These are phyloP conservation scores for Trametes cubensis DNA, from an alignment of 768 basidiomycete genomes.

Conservation along the genomic window DNA sequence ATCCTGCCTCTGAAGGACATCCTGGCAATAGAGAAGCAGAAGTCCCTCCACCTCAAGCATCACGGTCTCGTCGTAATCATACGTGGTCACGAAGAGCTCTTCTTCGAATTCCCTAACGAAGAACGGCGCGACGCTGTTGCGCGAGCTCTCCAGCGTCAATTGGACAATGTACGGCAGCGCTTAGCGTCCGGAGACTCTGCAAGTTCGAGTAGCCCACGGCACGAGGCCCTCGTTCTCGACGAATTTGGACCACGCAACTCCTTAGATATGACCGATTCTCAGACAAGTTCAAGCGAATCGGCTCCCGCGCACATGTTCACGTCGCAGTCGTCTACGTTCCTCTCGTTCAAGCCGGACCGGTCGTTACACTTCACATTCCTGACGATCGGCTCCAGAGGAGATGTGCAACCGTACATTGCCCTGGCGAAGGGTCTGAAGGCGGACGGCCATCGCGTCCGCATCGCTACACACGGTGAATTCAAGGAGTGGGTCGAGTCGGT, in stretches of 20 bases:
- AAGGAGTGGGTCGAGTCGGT: conserved; percentile 94
- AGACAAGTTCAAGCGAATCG: conserved; percentile 52
- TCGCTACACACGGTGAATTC: conserved; percentile 96
- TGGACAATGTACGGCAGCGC: conserved; percentile 68
- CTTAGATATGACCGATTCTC: conserved; percentile 45
- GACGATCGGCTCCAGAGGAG: conserved; percentile 94
- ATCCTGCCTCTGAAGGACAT: conserved; percentile 90
- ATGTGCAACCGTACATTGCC: conserved; percentile 98
- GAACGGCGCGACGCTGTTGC: conserved; percentile 83
- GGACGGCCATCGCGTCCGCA: conserved; percentile 86
- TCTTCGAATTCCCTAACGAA: conserved; percentile 88
- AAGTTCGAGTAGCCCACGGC: conserved; percentile 54
- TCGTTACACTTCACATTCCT: conserved; percentile 89
- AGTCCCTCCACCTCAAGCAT: conserved; percentile 88
- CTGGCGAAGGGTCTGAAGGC: conserved; percentile 88
- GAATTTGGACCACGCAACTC: conserved; percentile 67
- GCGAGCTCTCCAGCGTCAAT: conserved; percentile 71
- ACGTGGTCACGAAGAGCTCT: conserved; percentile 95
- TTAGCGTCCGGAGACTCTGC: conserved; percentile 47
- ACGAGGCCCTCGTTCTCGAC: conserved; percentile 80
- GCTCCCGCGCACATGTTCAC: conserved; percentile 95
- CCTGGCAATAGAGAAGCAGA: conserved; percentile 79
- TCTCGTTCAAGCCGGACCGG: conserved; percentile 92
- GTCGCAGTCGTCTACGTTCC: conserved; percentile 91
- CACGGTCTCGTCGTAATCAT: conserved; percentile 88